These are phyloP conservation scores for Myxozyma vanderwaltii DNA, from an alignment of 805 yeast species.

Conservation along the genomic window DNA sequence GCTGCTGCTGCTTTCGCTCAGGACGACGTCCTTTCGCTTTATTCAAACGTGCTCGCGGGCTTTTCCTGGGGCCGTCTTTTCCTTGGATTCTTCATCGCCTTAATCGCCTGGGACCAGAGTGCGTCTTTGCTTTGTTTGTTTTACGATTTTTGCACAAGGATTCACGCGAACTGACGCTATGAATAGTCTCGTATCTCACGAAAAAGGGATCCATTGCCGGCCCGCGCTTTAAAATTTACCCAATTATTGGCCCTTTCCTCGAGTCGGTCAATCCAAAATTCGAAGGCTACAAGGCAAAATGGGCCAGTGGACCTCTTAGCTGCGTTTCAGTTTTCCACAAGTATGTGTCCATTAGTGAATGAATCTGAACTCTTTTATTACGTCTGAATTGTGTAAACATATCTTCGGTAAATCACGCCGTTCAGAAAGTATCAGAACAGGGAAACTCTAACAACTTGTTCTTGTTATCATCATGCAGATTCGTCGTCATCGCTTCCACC, in stretches of 20 bases:
- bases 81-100: slow-evolving; percentile 10
- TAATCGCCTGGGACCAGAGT: slow-evolving; percentile 33
- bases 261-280: slow-evolving; percentile 95
- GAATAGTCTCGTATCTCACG: slow-evolving; percentile 76
- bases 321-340: slow-evolving; percentile 98
- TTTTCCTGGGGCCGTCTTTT: slow-evolving; percentile 17
- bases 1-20: background rate
- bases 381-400: background rate
- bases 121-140: background rate
- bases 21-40: background rate
- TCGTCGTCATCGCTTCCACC: slow-evolving; percentile 88
- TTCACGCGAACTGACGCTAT: slow-evolving; percentile 43
- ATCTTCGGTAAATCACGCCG: background rate
- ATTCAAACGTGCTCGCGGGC: slow-evolving; percentile 4
- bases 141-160: background rate
- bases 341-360: no score
- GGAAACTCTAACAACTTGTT: slow-evolving; percentile 9
- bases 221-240: slow-evolving; percentile 85
- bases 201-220: slow-evolving; percentile 91
- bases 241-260: slow-evolving; percentile 93
- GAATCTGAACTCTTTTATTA: background rate
- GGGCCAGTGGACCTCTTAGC: slow-evolving; percentile 92
- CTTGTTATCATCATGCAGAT: slow-evolving; percentile 44
- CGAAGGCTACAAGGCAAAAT: slow-evolving; percentile 87
- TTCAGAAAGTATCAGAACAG: background rate